phyloP scores from a whole-genome alignment of 129 eudicot species.

The Lonicera japonica region DNA sequence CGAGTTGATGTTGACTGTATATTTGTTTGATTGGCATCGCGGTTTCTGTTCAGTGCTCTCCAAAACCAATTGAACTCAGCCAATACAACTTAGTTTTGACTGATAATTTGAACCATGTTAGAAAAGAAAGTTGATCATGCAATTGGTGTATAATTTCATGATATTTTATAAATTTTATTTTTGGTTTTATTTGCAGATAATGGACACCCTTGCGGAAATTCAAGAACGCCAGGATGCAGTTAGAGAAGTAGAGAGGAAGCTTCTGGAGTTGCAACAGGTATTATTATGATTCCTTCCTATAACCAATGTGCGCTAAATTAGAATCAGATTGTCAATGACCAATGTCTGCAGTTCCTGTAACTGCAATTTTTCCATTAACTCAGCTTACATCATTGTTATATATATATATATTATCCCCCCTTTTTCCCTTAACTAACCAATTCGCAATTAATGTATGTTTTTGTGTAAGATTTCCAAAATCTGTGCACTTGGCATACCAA shows the following conservation, averaged over 20 bases:
- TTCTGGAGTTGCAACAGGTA: conserved; percentile 97
- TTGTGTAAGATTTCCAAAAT: too few relatives aligned
- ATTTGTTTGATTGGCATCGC: too few relatives aligned
- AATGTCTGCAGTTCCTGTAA: neutral
- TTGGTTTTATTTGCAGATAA: conserved; percentile 47
- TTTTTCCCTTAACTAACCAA: neutral
- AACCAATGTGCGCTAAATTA: neutral
- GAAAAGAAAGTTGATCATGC: neutral
- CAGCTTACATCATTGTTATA: too few relatives aligned
- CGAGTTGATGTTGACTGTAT: too few relatives aligned
- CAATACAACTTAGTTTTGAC: too few relatives aligned
- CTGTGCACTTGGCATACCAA: too few relatives aligned
- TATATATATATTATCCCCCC: too few relatives aligned
- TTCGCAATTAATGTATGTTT: neutral
- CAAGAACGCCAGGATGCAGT: conserved; percentile 98
- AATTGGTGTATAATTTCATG: neutral
- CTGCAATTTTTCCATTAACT: too few relatives aligned
- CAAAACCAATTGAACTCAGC: too few relatives aligned
- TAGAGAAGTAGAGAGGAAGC: conserved; percentile 84
- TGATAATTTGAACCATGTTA: too few relatives aligned
- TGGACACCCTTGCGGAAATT: conserved; percentile 95
- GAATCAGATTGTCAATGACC: neutral
- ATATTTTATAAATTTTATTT: too few relatives aligned
- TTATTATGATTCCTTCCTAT: neutral
- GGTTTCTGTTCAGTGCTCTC: too few relatives aligned